Percentiles rank a stretch among this genome's conserved stretches.
phyloP scores from a whole-genome alignment of 768 basidiomycete species.

The Leccinum truebloodii region DNA sequence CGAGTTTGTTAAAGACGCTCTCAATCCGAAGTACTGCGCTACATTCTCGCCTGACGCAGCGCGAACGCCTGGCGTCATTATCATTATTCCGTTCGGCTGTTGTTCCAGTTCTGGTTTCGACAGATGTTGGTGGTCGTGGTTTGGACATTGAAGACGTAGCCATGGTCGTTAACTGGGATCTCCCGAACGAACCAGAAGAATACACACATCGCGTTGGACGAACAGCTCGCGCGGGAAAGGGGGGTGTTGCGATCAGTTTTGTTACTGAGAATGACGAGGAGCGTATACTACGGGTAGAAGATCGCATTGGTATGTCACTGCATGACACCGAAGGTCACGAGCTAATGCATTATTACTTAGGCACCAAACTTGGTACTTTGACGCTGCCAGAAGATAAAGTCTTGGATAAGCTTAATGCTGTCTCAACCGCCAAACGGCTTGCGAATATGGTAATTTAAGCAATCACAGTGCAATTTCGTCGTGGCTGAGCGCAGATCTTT shows the following conservation, averaged over 20 bases:
- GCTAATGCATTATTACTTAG: conserved; percentile 37
- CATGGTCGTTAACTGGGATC: conserved; percentile 96
- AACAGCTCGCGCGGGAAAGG: conserved; percentile 87
- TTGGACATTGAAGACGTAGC: conserved; percentile 96
- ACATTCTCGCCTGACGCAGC: conserved; percentile 92
- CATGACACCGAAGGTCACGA: background rate
- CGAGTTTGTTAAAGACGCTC: conserved; percentile 72
- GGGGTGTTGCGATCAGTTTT: conserved; percentile 90
- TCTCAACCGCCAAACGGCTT: conserved; percentile 90
- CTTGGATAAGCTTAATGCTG: conserved; percentile 79
- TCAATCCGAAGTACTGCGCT: conserved; percentile 84
- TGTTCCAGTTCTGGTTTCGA: conserved; percentile 90
- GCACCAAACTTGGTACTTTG: conserved; percentile 76
- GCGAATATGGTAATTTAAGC: conserved; percentile 79
- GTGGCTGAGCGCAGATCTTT: conserved; percentile 5
- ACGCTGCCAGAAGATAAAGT: conserved; percentile 77
- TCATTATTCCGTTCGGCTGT: conserved; percentile 82
- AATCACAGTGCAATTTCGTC: background rate
- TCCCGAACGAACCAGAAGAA: conserved; percentile 87
- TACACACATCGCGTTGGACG: conserved; percentile 96
- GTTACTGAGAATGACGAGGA: conserved; percentile 94
- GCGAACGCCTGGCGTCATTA: conserved; percentile 83
- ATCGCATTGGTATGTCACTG: conserved; percentile 70
- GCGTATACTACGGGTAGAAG: conserved; percentile 78
- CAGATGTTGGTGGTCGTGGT: conserved; percentile 94